Evolutionary conservation across 2,329 filamentous ascomycete genomes (phyloP).

Genomic region (Fusarium nematophilum): DNA sequence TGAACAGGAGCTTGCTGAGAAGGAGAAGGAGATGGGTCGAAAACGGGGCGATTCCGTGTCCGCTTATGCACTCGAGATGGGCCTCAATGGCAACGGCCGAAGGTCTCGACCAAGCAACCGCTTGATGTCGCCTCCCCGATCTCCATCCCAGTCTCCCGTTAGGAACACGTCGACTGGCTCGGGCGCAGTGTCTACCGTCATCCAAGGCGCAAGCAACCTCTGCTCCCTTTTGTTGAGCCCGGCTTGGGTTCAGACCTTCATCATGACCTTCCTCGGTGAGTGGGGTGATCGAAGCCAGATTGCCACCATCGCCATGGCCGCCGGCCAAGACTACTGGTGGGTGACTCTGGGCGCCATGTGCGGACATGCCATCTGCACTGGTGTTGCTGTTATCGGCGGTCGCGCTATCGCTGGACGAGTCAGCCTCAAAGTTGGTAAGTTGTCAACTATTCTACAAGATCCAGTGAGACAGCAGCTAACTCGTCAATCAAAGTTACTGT

Average conservation of each 20-base stretch:
- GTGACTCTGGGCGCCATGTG: slow-evolving; percentile 89
- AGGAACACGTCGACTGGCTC: slow-evolving; percentile 65
- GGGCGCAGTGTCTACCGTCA: slow-evolving; percentile 52
- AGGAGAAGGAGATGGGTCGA: slow-evolving; percentile 80
- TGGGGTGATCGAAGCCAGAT: slow-evolving; percentile 99
- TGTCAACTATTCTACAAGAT: neutral
- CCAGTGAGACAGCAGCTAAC: slow-evolving; percentile 34
- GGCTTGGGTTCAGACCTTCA: slow-evolving; percentile 98
- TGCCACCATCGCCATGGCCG: slow-evolving; percentile 98
- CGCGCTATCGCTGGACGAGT: slow-evolving; percentile 92
- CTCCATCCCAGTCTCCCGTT: slow-evolving; percentile 80
- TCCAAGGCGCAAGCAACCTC: slow-evolving; percentile 83
- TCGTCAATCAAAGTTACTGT: slow-evolving; percentile 81
- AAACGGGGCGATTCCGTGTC: slow-evolving; percentile 73
- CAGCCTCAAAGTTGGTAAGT: slow-evolving; percentile 95
- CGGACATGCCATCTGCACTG: slow-evolving; percentile 91
- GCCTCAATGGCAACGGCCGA: slow-evolving; percentile 67
- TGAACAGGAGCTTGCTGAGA: slow-evolving; percentile 91
- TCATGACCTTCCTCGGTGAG: slow-evolving; percentile 98
- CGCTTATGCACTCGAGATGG: slow-evolving; percentile 84
- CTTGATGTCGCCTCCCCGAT: slow-evolving; percentile 83
- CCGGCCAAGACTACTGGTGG: slow-evolving; percentile 99
- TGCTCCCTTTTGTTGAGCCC: slow-evolving; percentile 89
- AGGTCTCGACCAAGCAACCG: slow-evolving; percentile 80
- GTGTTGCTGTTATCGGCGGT: slow-evolving; percentile 90